phyloP scores from a whole-genome alignment of 2,329 filamentous ascomycete species.

The Ophiocordyceps camponoti-rufipedis region DNA sequence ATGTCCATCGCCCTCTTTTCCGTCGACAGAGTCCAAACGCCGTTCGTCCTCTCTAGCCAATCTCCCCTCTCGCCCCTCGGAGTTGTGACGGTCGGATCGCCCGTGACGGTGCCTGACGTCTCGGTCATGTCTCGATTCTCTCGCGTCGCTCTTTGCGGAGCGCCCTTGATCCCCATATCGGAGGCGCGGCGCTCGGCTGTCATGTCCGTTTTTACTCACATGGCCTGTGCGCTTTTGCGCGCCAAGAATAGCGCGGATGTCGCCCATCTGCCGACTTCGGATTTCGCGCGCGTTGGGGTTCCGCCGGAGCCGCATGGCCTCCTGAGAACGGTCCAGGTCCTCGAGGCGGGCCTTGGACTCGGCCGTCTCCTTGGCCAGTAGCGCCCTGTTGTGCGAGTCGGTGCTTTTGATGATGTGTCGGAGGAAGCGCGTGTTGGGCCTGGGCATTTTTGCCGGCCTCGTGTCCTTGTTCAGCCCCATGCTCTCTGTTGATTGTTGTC shows the following conservation, averaged over 20 bases:
- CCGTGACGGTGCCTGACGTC: constrained; percentile 1
- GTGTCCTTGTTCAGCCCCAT: neutral
- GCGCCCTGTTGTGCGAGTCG: constrained; percentile 71
- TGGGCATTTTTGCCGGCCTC: constrained; percentile 52
- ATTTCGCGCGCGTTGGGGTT: constrained; percentile 31
- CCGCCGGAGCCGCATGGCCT: constrained; percentile 22
- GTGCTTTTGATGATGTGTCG: constrained; percentile 78
- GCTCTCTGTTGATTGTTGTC: neutral
- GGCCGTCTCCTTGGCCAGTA: constrained; percentile 67
- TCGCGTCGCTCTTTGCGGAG: constrained; percentile 2
- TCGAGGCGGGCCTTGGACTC: constrained; percentile 58
- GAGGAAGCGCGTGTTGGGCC: constrained; percentile 82
- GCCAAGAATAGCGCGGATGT: constrained; percentile 39
- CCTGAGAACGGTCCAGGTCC: constrained; percentile 32
- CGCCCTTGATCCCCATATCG: neutral
- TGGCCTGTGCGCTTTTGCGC: constrained; percentile 17
- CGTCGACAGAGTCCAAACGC: constrained; percentile 3
- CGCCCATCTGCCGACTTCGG: constrained; percentile 37
- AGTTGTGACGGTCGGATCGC: neutral
- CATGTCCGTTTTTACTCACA: constrained; percentile 1
- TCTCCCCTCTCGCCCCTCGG: constrained; percentile 5
- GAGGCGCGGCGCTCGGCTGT: no score
- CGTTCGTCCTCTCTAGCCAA: constrained; percentile 5
- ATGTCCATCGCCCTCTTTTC: neutral
- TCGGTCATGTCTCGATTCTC: constrained; percentile 4